These are phyloP conservation scores for Leccinum subatratum DNA, from an alignment of 1,284 basidiomycete species.

Conservation along the genomic window DNA sequence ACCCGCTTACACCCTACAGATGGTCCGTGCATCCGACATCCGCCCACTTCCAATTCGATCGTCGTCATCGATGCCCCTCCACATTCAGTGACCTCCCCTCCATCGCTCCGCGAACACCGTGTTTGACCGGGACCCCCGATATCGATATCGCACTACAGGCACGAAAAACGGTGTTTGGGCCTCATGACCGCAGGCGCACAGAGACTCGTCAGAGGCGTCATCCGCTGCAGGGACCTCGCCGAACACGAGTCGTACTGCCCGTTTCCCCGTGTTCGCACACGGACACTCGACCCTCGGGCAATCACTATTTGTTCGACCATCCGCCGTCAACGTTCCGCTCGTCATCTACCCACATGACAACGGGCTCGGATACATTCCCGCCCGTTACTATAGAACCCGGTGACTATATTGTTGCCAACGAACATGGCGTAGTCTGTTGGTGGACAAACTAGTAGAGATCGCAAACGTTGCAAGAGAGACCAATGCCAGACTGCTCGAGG, in stretches of 20 bases:
- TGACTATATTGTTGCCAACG: conserved; percentile 82
- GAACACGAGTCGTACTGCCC: conserved; percentile 69
- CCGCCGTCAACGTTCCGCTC: conserved; percentile 72
- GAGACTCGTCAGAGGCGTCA: conserved; percentile 66
- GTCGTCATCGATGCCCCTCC: conserved; percentile 77
- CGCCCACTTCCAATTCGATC: conserved; percentile 75
- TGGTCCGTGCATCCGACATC: conserved; percentile 66
- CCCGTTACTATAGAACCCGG: conserved; percentile 65
- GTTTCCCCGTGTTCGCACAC: conserved; percentile 76
- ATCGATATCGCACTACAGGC: conserved; percentile 44
- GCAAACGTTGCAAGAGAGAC: conserved; percentile 60
- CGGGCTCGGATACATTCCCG: conserved; percentile 40
- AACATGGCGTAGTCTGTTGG: conserved; percentile 84
- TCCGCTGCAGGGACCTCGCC: conserved; percentile 76
- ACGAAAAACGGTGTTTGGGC: conserved; percentile 83
- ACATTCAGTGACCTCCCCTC: conserved; percentile 42
- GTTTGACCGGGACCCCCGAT: conserved; percentile 12
- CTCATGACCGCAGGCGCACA: conserved; percentile 85
- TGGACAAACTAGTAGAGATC: conserved; percentile 56
- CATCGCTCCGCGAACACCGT: conserved; percentile 5
- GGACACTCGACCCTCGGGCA: conserved; percentile 86
- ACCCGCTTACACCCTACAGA: conserved; percentile 87
- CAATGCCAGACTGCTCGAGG: conserved; percentile 73
- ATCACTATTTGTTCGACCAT: conserved; percentile 80
- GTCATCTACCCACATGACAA: conserved; percentile 47